Conservation (phyloP, 2,329 filamentous ascomycete genomes). For the Fusarium beomiforme region DNA sequence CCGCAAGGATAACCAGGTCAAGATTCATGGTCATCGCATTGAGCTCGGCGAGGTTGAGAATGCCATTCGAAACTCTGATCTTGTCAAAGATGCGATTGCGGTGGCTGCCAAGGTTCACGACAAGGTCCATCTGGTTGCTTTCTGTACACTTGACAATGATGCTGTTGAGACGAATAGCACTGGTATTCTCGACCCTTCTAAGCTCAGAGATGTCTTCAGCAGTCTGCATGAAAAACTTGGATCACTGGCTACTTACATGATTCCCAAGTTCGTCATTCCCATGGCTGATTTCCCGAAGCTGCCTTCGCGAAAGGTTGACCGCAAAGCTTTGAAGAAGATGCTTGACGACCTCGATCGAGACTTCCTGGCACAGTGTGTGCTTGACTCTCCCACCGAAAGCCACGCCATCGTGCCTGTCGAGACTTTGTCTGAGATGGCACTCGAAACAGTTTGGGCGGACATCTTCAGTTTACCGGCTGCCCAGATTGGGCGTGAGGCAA, state of each 20-base stretch:
- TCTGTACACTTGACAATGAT: not conserved
- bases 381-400: not conserved
- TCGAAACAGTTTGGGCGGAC: not conserved
- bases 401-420: not conserved
- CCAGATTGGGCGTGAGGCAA: not conserved
- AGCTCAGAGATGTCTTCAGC: not conserved
- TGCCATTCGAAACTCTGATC: not conserved
- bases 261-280: not conserved
- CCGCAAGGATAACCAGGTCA: slow-evolving; percentile 43
- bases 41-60: slow-evolving; percentile 44
- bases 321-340: not conserved
- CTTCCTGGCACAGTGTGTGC: not conserved
- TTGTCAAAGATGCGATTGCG: not conserved
- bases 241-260: not conserved
- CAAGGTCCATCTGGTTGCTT: not conserved
- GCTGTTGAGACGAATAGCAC: rapidly evolving
- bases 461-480: not conserved
- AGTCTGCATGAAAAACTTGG: not conserved
- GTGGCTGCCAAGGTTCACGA: not conserved
- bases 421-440: not conserved
- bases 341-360: not conserved
- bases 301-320: not conserved
- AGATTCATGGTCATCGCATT: slow-evolving; percentile 42
- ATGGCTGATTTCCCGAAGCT: not conserved
- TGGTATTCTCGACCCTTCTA: not conserved